Evolutionary conservation across 106 monocot species (phyloP), one percentile per base, ranked within the genome.

Genomic region (Alisma plantagoaquatica): DNA sequence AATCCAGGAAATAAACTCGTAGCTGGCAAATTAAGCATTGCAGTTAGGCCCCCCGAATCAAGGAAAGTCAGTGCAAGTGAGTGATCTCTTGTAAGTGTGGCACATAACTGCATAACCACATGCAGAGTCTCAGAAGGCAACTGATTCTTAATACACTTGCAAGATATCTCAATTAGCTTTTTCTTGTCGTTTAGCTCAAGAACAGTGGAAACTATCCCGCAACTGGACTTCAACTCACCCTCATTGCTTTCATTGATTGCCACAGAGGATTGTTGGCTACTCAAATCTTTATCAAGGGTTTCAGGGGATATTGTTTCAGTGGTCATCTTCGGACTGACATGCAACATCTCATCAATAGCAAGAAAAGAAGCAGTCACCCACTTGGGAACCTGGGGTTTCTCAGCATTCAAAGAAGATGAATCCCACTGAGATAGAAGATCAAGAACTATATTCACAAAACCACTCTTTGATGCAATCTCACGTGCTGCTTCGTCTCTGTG

Each of bases 301-400:
- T 90, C 89, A 35, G 78, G 58, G 17, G 73, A 71, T 18, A 55
- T 56, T 8, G 60, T 41, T 53, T 77, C 82, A 52, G 74, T 45
- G 33, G 45, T 43, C 50, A 82, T 52, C 59, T 90, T 90, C 30
- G 82, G 79, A 33, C 86, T 80, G 46, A 86, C 63, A 61, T 82
- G 98, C 57, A 99, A 59, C 71, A 90, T 79, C 20, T 73, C 62
- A 77, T 99, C 90, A 51, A 91, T 75, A 43, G 86, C 82, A 66
- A 99, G 98, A 65, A 99, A 82, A 58, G 86, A 90, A 49, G 90
- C 68, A 21, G 90, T 82, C 41, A 99, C 85, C 85, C 90, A 99
- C 51, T 77, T 99, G 33, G 90, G 98, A 51, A 77, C 86, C 19
- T 69, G 65, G 33, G 61, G n/a, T 51, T 69, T 72, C 23, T 82